Base-by-base conservation (phyloP, 202 grass and related monocot species). In the Panicum hallii region DNA sequence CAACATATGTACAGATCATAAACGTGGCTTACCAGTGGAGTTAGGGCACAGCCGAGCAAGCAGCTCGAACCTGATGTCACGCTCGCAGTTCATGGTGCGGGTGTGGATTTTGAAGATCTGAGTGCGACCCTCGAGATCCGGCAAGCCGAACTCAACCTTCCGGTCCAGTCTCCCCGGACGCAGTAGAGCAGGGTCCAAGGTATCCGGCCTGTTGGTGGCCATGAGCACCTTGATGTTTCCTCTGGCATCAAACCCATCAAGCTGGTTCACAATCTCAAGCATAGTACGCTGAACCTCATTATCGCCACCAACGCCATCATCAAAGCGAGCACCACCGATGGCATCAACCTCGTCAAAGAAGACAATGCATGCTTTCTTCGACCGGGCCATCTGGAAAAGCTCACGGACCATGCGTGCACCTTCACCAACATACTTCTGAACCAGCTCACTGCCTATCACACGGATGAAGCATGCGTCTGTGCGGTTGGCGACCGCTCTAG, bases 281-380 rank as follows among this genome's bases (percentile, higher is more conserved):
- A 98, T 98, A 16, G 95, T 98, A 49, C 93, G 91, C 77, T 98
- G 95, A 16, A 98, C 95, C 74, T 98, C 95, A 26, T 98, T 98
- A 74, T 98, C 95, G 0, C 95, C 91, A 44, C 95, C 95, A 81
- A 95, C 93, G 2, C 95, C 95, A 73, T 98, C 92, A 88, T 98
- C 95, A 75, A 95, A 98, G 20, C 93, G 95, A 42, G 95, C 95
- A 66, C 95, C 95, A 70, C 95, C 95, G 80, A 98, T 95, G 3
- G 95, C 95, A 73, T 98, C 95, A 86, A 98, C 91, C 87, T 98
- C 95, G 62, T 98, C 95, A 69, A 98, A 98, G 75, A 98, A 98
- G 49, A 98, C 91, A 61, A 98, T 98, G 84, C 93, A 98, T 11
- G 95, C 95, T 58, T 98, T 98, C 77, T 98, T 95, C 5, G 95